Base-by-base conservation (phyloP, 768 basidiomycete genomes). In the Tylopilus intermedius region DNA sequence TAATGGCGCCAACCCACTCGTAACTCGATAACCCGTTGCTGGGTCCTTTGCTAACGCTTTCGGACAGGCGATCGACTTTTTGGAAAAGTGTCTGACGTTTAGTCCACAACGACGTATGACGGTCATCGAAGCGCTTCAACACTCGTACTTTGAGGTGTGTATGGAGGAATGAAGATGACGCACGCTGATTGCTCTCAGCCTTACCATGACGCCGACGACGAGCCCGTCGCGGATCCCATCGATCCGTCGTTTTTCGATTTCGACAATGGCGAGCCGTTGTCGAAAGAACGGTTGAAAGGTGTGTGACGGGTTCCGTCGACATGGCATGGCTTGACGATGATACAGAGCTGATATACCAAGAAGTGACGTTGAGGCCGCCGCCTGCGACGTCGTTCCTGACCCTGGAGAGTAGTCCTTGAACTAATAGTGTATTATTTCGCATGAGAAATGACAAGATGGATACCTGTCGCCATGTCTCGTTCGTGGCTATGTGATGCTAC, bases 121-220 rank as follows among this genome's bases (percentile, higher is more conserved):
- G 57, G 94, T 90, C 11, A 84, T 86, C 39, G 86, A 94, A 54
- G 91, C 91, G 1, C 74, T 98, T 49, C 79, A 80, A 55, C 95
- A 98, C 71, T 91, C 93, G 0, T 96, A 96, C 68, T 76, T 95
- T 24, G 81, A 82, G 74, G 90, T 88, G 50, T 32, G 76, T 66
- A 22, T 39, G 9, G 13, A 5, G 2, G 9, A 2, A 30, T 30
- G 9, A 10, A 10, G 0, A 30, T 30, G 30, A 8, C 9, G 30
- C 30, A 6, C 30, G 9, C 9, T 30, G 30, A 30, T 30, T 30
- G 8, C 30, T 30, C 30, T 30, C 22, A 49, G 88, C 83, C 90
- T 0, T 93, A 94, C 61, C 92, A 94, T 57, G 94, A 95, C 62
- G 81, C 87, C 6, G 80, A 82, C 11, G 94, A 97, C 64, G 94